phyloP scores from a whole-genome alignment of 2,329 filamentous ascomycete species.

The Colletotrichum sp. region DNA sequence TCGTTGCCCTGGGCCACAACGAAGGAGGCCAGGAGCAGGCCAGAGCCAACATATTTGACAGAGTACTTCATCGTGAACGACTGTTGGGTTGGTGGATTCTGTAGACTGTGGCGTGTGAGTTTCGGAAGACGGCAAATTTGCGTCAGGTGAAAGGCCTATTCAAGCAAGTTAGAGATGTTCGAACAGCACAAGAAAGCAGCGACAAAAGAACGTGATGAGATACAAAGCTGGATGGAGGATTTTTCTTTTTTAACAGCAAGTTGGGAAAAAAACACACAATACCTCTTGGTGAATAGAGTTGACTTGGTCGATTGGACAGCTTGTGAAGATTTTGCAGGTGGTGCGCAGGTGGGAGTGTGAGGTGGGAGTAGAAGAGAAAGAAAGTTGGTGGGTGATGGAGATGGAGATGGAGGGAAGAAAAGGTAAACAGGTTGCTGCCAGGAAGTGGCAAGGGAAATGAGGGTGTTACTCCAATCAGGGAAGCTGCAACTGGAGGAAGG shows the following conservation, averaged over 20 bases:
- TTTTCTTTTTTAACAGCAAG: neutral
- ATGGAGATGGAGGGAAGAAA: neutral
- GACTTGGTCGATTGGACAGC: neutral
- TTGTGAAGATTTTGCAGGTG: neutral
- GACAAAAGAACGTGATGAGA: neutral
- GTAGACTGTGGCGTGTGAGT: conserved; percentile 2
- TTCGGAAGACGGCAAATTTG: neutral
- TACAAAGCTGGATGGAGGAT: neutral
- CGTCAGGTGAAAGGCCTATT: neutral
- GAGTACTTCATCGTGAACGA: conserved; percentile 15
- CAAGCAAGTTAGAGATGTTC: neutral
- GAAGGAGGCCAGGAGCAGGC: conserved; percentile 43
- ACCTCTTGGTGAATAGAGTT: neutral
- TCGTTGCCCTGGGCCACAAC: conserved; percentile 31
- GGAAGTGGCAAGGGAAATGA: neutral
- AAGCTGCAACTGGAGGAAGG: conserved; percentile 4
- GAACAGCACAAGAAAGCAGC: neutral
- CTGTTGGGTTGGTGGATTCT: neutral
- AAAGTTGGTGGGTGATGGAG: neutral
- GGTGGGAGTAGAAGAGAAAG: neutral
- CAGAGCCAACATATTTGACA: conserved; percentile 21
- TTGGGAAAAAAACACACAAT: neutral
- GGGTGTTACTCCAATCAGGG: neutral
- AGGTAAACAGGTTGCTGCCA: neutral
- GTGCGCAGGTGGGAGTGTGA: neutral